Percentiles rank a stretch among this genome's conserved stretches.
Conservation (phyloP, 345 rosid species). For the Populus ilicifolia region DNA sequence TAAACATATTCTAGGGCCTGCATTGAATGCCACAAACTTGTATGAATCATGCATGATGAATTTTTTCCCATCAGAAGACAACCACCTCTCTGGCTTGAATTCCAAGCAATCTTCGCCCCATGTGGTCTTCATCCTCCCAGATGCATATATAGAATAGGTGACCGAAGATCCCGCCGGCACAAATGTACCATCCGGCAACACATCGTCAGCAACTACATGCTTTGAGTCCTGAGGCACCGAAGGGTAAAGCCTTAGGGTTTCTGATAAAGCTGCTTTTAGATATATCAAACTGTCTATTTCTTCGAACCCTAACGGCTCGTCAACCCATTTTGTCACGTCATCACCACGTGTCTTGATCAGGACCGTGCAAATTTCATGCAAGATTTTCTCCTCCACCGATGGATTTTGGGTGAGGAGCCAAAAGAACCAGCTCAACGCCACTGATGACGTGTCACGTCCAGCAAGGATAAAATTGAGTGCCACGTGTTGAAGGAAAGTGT, state of each 20-base stretch:
- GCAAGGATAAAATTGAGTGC: slow-evolving; percentile 94
- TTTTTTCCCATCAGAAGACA: slow-evolving; percentile 49
- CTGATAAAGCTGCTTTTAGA: slow-evolving; percentile 83
- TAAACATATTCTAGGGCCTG: slow-evolving; percentile 83
- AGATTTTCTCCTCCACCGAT: slow-evolving; percentile 59
- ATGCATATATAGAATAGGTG: slow-evolving; percentile 80
- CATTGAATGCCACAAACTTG: slow-evolving; percentile 86
- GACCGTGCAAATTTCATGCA: slow-evolving; percentile 58
- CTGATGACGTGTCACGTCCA: slow-evolving; percentile 96
- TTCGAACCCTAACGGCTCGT: slow-evolving; percentile 66
- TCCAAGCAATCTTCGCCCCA: slow-evolving; percentile 96
- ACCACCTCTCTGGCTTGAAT: slow-evolving; percentile 82
- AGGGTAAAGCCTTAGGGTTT: slow-evolving; percentile 82
- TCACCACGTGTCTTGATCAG: slow-evolving; percentile 66
- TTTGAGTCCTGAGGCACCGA: slow-evolving; percentile 93
- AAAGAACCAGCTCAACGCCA: slow-evolving; percentile 91
- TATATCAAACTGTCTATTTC: slow-evolving; percentile 69
- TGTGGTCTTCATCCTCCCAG: slow-evolving; percentile 78
- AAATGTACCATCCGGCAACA: slow-evolving; percentile 82
- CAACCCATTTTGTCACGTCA: slow-evolving; percentile 54
- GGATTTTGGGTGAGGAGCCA: slow-evolving; percentile 68
- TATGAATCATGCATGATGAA: slow-evolving; percentile 63
- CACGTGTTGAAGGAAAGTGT: slow-evolving; percentile 71
- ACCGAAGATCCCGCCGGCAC: slow-evolving; percentile 92
- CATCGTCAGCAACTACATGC: slow-evolving; percentile 67